These are phyloP conservation scores for Syncephalis fuscata DNA, from an alignment of 371 early-diverging fungal species.

Conservation along the genomic window DNA sequence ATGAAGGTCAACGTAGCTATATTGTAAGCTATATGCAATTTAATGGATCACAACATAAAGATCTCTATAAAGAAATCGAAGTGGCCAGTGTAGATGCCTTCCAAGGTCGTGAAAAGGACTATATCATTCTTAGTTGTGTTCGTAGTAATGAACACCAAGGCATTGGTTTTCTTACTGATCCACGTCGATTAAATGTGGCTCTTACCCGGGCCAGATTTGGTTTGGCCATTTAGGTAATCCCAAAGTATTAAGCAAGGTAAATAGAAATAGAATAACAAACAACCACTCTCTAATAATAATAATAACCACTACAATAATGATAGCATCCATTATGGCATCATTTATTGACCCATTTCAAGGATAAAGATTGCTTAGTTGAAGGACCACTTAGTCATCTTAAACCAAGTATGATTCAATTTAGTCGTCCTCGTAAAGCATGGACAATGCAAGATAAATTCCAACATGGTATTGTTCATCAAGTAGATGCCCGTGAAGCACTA, in stretches of 20 bases:
- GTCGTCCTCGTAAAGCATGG: constrained; percentile 42
- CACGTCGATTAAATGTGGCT: constrained; percentile 95
- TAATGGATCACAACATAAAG: constrained; percentile 74
- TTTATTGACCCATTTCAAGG: constrained; percentile 85
- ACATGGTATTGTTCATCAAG: constrained; percentile 41
- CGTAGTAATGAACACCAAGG: constrained; percentile 95
- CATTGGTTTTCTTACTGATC: constrained; percentile 96
- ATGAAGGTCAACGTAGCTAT: constrained; percentile 96
- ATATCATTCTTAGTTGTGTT: constrained; percentile 96
- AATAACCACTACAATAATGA: constrained; percentile 8
- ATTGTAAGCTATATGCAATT: constrained; percentile 89
- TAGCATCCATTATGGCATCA: constrained; percentile 90
- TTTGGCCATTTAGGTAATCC: constrained; percentile 94
- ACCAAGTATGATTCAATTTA: constrained; percentile 68
- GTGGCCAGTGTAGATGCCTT: constrained; percentile 99
- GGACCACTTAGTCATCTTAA: constrained; percentile 84
- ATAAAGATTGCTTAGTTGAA: constrained; percentile 80
- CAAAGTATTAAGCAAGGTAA: constrained; percentile 61
- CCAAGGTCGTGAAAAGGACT: constrained; percentile 99
- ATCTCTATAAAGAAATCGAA: constrained; percentile 91
- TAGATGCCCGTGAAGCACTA: constrained; percentile 50
- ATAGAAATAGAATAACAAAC: constrained; percentile 5
- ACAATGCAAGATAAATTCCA: constrained; percentile 41
- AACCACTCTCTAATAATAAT: neutral
- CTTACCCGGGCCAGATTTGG: constrained; percentile 95